Evolutionary conservation across 2,329 filamentous ascomycete species (phyloP).

Genomic region (Lasiodiplodia sp.): DNA sequence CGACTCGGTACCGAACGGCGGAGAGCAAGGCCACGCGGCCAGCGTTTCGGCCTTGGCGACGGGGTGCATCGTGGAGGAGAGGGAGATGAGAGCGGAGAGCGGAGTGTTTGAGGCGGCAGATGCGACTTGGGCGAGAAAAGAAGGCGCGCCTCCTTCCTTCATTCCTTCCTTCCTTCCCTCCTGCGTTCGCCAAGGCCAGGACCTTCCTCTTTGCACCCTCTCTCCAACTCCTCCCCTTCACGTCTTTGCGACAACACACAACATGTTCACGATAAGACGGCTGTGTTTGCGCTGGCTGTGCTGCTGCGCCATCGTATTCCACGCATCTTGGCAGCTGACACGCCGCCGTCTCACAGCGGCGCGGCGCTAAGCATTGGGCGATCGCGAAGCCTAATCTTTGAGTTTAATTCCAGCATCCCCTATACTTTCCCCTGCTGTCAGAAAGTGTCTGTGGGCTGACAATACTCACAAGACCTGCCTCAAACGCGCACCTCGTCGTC

Average conservation of each 20-base stretch:
- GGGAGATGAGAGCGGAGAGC: not conserved
- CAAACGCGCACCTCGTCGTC: not conserved
- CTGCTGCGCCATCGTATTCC: not conserved
- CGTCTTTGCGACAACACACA: not conserved
- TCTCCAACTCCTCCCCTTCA: not conserved
- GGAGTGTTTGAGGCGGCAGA: not conserved
- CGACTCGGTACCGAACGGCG: not conserved
- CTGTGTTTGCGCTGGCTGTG: not conserved
- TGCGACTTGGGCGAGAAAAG: not conserved
- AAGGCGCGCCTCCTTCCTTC: not conserved
- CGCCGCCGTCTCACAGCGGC: conserved; percentile 15
- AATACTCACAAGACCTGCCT: not conserved
- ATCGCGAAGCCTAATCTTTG: conserved; percentile 8
- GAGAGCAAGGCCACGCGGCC: conserved; percentile 10
- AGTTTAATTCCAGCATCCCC: conserved; percentile 5
- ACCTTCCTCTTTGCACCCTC: not conserved
- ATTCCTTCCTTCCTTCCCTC: too few species aligned
- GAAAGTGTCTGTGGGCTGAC: conserved; percentile 1
- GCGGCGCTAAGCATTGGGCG: conserved; percentile 19
- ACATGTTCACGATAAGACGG: not conserved
- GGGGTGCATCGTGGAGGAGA: not conserved
- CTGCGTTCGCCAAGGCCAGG: not conserved
- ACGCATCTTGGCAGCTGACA: conserved; percentile 14
- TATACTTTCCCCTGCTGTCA: not conserved
- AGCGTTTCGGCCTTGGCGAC: conserved; percentile 6